A percentile compares a stretch with the other conserved stretches of the same genome.
phyloP scores from a whole-genome alignment of 2,329 filamentous ascomycete species.

The Pochonia chlamydosporia region DNA sequence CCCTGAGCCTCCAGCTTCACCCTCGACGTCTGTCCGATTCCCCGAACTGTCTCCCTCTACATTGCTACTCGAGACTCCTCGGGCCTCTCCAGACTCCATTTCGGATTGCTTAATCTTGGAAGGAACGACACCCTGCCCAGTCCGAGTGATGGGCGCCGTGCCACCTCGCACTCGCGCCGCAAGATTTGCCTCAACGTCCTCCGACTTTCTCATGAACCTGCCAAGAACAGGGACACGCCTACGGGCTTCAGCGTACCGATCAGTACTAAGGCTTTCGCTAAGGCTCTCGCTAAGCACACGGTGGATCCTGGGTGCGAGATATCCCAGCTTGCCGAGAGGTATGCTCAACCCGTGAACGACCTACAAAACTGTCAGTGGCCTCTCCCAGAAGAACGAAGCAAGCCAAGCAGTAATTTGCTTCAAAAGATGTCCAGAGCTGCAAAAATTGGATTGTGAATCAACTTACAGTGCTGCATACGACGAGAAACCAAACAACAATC shows the following conservation, averaged over 20 bases:
- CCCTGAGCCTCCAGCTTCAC: not conserved
- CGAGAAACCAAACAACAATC: constrained; percentile 80
- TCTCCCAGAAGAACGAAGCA: constrained; percentile 29
- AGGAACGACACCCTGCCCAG: not conserved
- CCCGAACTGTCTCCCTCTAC: not conserved
- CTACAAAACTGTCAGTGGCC: constrained; percentile 11
- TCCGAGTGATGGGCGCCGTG: not conserved
- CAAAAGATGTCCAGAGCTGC: not conserved
- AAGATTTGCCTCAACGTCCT: not conserved
- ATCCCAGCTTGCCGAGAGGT: constrained; percentile 63
- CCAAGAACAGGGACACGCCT: not conserved
- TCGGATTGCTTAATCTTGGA: not conserved
- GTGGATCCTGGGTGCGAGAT: constrained; percentile 57
- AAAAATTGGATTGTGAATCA: too few relatives aligned
- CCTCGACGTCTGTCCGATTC: not conserved
- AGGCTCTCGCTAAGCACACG: constrained; percentile 20
- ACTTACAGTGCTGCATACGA: constrained; percentile 75
- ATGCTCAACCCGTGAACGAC: constrained; percentile 79
- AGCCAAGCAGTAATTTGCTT: constrained; percentile 8
- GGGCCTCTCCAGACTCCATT: not conserved
- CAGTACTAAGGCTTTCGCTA: not conserved
- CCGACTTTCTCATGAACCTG: not conserved
- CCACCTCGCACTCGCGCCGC: not conserved
- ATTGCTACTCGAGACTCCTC: not conserved
- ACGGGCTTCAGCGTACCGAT: not conserved